Conservation (phyloP, 2,329 filamentous ascomycete species). For the Aspergillus neotritici region DNA sequence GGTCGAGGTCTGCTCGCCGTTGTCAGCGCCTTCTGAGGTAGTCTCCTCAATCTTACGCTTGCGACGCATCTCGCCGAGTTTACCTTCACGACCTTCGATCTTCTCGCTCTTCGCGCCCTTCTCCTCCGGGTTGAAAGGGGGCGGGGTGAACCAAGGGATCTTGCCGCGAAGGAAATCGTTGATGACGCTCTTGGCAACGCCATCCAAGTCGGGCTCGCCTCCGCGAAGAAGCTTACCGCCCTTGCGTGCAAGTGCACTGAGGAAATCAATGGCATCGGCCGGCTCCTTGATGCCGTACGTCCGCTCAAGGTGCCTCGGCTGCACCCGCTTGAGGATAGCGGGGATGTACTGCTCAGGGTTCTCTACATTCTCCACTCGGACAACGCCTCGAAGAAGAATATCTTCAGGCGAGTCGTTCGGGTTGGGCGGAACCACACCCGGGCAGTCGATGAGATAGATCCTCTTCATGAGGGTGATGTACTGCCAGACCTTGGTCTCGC, state of each 20-base stretch:
- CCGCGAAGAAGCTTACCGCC: conserved; percentile 79
- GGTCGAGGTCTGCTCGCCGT: conserved; percentile 21
- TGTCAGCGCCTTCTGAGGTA: conserved; percentile 30
- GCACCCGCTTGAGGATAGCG: conserved; percentile 71
- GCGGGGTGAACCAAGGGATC: conserved; percentile 90
- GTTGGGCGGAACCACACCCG: conserved; percentile 89
- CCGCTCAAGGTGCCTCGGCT: conserved; percentile 80
- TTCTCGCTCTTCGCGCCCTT: conserved; percentile 44
- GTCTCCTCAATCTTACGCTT: conserved; percentile 67
- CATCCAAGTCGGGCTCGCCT: conserved; percentile 91
- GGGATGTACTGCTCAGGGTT: conserved; percentile 94
- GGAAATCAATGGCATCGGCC: conserved; percentile 70
- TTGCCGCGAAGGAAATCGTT: conserved; percentile 95
- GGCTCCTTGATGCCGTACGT: conserved; percentile 86
- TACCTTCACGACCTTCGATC: conserved; percentile 67
- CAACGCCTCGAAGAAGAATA: conserved; percentile 82
- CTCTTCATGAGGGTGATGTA: conserved; percentile 94
- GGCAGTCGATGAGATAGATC: conserved; percentile 93
- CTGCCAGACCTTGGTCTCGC: conserved; percentile 97
- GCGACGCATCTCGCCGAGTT: conserved; percentile 74
- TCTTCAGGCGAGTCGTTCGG: conserved; percentile 78
- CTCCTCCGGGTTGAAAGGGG: conserved; percentile 55
- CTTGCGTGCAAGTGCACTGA: conserved; percentile 82
- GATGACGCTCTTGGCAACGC: conserved; percentile 91
- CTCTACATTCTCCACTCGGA: conserved; percentile 91